These are phyloP conservation scores for Lotmaria passim DNA, from an alignment of 208 protist genomes.

Conservation along the genomic window DNA sequence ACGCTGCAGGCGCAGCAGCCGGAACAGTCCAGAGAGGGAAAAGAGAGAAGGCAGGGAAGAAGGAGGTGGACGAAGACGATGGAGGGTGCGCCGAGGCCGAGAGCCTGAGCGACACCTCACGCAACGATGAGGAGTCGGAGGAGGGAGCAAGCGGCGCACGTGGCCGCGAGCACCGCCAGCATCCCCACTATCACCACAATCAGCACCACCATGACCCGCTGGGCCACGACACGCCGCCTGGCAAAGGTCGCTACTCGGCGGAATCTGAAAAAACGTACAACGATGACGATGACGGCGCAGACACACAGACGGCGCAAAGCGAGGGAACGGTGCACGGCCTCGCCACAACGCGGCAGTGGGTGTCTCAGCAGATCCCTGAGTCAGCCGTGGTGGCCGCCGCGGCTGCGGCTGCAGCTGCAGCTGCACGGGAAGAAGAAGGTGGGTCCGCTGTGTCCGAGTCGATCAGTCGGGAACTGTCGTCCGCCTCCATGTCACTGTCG, in stretches of 20 bases:
- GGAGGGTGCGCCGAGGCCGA: neutral
- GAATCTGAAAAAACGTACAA: neutral
- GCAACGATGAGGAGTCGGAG: neutral
- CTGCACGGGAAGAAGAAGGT: no score
- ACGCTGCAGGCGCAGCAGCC: no score
- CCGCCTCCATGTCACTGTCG: neutral
- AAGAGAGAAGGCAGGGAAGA: neutral
- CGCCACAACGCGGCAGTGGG: conserved; percentile 10
- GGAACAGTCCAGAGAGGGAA: no score
- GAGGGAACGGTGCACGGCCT: conserved; percentile 8
- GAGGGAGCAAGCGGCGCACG: no score
- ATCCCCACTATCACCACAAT: no score
- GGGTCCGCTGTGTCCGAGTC: conserved; percentile 5
- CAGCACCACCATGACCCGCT: neutral
- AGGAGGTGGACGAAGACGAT: neutral
- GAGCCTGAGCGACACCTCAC: conserved; percentile 5
- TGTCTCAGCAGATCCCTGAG: conserved; percentile 5
- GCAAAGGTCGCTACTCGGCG: neutral
- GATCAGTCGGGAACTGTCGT: neutral
- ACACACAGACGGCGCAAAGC: conserved; percentile 12
- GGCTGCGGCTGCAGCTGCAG: neutral
- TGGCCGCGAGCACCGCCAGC: no score
- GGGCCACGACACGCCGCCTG: neutral
- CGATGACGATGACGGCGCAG: conserved; percentile 7
- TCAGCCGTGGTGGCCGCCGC: neutral